Conservation (phyloP, 257 asterid genomes). For the Solanum appendiculatum region DNA sequence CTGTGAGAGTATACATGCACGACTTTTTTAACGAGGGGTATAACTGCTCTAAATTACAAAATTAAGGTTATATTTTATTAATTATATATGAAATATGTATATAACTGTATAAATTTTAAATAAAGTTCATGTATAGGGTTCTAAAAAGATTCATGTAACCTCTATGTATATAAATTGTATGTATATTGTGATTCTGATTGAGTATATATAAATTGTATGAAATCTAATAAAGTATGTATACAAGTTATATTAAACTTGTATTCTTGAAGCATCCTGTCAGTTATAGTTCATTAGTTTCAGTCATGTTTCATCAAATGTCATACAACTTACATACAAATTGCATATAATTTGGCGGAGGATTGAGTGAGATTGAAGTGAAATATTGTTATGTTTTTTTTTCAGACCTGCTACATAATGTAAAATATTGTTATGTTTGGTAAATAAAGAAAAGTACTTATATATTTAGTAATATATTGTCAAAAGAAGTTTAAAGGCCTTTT, state of each 20-base stretch:
- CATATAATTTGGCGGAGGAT: neutral
- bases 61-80: neutral
- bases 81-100: too few species aligned
- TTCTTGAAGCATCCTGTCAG: neutral
- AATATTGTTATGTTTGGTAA: neutral
- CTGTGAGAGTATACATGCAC: too few species aligned
- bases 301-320: neutral
- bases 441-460: neutral
- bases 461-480: neutral
- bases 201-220: neutral
- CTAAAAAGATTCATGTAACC: neutral
- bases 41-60: neutral
- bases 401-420: neutral
- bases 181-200: neutral
- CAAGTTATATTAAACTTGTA: too few species aligned
- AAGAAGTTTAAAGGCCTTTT: neutral
- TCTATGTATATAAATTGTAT: neutral
- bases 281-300: neutral
- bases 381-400: neutral
- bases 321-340: neutral
- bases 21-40: too few species aligned
- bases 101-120: neutral
- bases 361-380: neutral
- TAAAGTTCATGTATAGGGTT: neutral
- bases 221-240: neutral